Percentiles rank a stretch among this genome's conserved stretches.
phyloP scores from a whole-genome alignment of 192 early-diverging fungal species.

The Entomortierella beljakovae region DNA sequence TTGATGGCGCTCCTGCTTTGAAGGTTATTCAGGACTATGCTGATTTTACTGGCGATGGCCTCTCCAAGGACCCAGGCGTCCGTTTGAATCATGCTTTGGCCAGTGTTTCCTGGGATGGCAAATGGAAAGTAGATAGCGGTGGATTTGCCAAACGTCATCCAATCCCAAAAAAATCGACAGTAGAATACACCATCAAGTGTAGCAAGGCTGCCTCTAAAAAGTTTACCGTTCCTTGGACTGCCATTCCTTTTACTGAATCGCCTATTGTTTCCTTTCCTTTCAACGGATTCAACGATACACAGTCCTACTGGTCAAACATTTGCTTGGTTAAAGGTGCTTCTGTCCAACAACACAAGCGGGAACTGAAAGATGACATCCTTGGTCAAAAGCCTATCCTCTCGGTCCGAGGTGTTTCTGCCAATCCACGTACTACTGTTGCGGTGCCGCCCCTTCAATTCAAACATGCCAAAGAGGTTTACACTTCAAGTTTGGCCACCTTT shows the following conservation, averaged over 20 bases:
- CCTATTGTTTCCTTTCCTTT: constrained; percentile 26
- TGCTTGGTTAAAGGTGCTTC: constrained; percentile 18
- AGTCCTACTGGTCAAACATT: constrained; percentile 41
- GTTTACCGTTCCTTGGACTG: constrained; percentile 48
- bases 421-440: constrained; percentile 13
- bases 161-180: constrained; percentile 35
- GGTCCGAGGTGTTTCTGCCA: neutral
- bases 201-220: neutral
- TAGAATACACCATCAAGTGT: constrained; percentile 46
- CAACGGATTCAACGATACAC: constrained; percentile 35
- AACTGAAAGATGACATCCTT: neutral
- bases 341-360: constrained; percentile 6
- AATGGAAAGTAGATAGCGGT: constrained; percentile 25
- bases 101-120: constrained; percentile 35
- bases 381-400: neutral
- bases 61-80: constrained; percentile 57
- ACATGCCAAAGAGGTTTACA: constrained; percentile 24
- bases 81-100: constrained; percentile 54
- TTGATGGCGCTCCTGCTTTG: constrained; percentile 49
- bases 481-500: constrained; percentile 30
- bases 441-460: constrained; percentile 9
- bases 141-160: constrained; percentile 32
- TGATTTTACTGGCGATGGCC: constrained; percentile 31
- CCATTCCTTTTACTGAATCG: constrained; percentile 13
- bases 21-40: constrained; percentile 42